Conservation (phyloP, 306 rosid genomes). For the Ormosia emarginata region DNA sequence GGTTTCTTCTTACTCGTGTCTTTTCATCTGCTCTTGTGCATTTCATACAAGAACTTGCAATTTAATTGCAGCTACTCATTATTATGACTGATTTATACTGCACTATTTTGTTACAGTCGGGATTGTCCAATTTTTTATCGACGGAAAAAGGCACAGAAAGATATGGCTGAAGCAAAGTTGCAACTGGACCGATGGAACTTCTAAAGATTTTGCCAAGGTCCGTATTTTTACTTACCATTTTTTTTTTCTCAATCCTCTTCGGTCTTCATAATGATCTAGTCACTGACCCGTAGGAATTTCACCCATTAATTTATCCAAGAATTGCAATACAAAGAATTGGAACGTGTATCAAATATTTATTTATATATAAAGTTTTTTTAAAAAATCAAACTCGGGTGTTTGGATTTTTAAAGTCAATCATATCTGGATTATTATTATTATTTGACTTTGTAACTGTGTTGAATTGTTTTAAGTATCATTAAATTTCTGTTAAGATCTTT, state of each 20-base stretch:
- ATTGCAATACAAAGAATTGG: not conserved
- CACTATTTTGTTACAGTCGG: constrained; percentile 58
- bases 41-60: not conserved
- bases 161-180: constrained; percentile 88
- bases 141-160: constrained; percentile 94
- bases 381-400: not conserved
- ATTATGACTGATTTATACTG: not conserved
- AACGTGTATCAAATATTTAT: not conserved
- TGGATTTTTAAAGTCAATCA: not conserved
- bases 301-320: not conserved
- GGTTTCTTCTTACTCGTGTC: not conserved
- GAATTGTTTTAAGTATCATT: not conserved
- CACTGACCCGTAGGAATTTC: not conserved
- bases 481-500: not conserved
- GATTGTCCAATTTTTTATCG: constrained; percentile 96
- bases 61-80: constrained; percentile 3
- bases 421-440: not conserved
- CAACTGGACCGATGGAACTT: constrained; percentile 91
- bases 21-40: not conserved
- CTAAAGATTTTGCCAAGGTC: constrained; percentile 39
- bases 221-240: not conserved
- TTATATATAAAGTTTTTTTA: not conserved
- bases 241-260: not conserved
- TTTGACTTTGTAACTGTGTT: not conserved
- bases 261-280: not conserved